Percentiles rank a stretch among this genome's conserved stretches.
Evolutionary conservation across 2,329 filamentous ascomycete genomes (phyloP).

Genomic region (Metarhizium guizhouense): DNA sequence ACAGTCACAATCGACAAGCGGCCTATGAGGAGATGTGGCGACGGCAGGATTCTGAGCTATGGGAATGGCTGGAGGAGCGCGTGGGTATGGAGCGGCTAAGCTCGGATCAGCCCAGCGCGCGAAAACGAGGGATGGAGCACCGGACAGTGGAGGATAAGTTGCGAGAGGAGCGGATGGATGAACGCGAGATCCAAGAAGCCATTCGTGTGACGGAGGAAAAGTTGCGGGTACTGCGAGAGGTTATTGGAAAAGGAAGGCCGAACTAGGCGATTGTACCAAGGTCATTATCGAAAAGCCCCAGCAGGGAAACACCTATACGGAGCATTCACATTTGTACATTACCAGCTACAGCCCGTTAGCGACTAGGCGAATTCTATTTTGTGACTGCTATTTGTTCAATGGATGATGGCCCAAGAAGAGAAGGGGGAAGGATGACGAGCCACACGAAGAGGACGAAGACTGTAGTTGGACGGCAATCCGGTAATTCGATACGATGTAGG

Average conservation of each 20-base stretch:
- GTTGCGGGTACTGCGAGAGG: constrained; percentile 64
- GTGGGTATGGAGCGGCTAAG: constrained; percentile 59
- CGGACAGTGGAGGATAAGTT: constrained; percentile 52
- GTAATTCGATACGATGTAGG: too few species aligned
- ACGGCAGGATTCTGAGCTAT: constrained; percentile 77
- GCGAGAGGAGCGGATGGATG: constrained; percentile 53
- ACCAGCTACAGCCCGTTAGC: constrained; percentile 1
- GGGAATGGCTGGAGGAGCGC: constrained; percentile 88
- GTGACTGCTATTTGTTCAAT: neutral
- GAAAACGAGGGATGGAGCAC: constrained; percentile 42
- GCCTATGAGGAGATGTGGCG: constrained; percentile 94
- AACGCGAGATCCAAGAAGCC: constrained; percentile 67
- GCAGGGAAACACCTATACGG: constrained; percentile 7
- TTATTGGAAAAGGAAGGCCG: constrained; percentile 43
- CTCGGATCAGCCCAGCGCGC: constrained; percentile 21
- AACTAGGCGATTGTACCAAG: neutral
- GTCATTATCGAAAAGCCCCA: constrained; percentile 7
- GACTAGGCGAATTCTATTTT: constrained; percentile 2
- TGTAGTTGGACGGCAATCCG: too few species aligned
- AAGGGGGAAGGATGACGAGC: too few species aligned
- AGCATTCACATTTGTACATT: constrained; percentile 4
- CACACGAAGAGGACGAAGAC: too few species aligned
- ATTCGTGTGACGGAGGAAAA: constrained; percentile 83
- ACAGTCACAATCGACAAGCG: constrained; percentile 56
- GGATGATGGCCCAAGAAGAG: too few species aligned